These are phyloP conservation scores for Cylindrodendrum hubeiense DNA, from an alignment of 2,329 filamentous ascomycete genomes.

Conservation along the genomic window DNA sequence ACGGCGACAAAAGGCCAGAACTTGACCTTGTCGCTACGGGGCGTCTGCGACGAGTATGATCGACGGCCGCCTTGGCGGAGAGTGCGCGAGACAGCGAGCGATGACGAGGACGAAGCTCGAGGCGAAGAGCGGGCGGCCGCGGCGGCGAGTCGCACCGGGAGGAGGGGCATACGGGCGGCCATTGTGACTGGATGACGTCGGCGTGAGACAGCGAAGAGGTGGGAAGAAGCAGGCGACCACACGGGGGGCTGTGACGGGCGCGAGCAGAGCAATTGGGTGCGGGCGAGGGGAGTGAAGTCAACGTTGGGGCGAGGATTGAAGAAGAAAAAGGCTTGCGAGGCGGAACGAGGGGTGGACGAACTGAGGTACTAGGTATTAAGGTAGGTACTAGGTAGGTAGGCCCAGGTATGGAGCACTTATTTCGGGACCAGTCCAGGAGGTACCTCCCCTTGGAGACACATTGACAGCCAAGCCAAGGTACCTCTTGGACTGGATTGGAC, in stretches of 20 bases:
- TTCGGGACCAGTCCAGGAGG: constrained; percentile 14
- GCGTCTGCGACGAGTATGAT: constrained; percentile 59
- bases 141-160: constrained; percentile 42
- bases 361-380: too few relatives aligned
- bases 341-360: neutral
- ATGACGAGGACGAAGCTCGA: constrained; percentile 31
- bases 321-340: neutral
- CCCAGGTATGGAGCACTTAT: constrained; percentile 12
- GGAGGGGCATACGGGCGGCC: constrained; percentile 49
- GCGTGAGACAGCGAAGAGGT: neutral
- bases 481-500: too few relatives aligned
- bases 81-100: constrained; percentile 26
- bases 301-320: neutral
- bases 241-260: constrained; percentile 27
- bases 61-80: constrained; percentile 40
- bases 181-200: constrained; percentile 38
- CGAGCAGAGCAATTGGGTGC: constrained; percentile 17
- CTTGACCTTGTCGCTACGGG: constrained; percentile 58
- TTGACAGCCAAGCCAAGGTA: constrained; percentile 1
- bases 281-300: constrained; percentile 7
- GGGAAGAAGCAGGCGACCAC: constrained; percentile 25
- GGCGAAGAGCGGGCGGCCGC: constrained; percentile 34
- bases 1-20: constrained; percentile 70
- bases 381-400: too few relatives aligned
- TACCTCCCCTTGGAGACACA: constrained; percentile 7